Percentiles rank a stretch among this genome's conserved stretches.
Evolutionary conservation across 2,329 filamentous ascomycete genomes (phyloP).

Genomic region (Pleurostoma richardsiae): DNA sequence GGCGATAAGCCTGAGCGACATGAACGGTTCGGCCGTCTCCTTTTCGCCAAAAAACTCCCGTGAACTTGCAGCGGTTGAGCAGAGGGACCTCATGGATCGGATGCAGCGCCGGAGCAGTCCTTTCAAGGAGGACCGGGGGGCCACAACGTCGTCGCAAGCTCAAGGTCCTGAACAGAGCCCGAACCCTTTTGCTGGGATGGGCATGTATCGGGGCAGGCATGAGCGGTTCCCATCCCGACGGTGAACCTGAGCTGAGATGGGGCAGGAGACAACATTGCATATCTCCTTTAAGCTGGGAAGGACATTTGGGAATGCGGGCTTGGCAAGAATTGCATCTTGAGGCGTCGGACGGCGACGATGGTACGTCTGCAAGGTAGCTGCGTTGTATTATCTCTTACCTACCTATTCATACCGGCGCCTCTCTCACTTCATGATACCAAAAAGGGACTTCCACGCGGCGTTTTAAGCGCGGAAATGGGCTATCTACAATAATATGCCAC

Average conservation of each 20-base stretch:
- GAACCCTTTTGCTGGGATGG: slow-evolving; percentile 29
- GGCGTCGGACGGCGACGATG: no score
- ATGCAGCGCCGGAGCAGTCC: slow-evolving; percentile 33
- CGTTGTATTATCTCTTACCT: no score
- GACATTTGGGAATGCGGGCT: not conserved
- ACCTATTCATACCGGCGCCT: no score
- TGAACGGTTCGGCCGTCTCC: slow-evolving; percentile 33
- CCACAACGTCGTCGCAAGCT: slow-evolving; percentile 8
- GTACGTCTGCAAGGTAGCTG: no score
- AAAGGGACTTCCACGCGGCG: no score
- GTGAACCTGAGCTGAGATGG: slow-evolving; percentile 3
- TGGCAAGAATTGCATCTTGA: no score
- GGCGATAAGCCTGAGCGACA: slow-evolving; percentile 57
- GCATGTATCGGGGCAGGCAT: slow-evolving; percentile 26
- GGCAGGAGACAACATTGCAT: no score
- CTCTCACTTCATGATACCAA: no score
- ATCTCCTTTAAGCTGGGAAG: not conserved
- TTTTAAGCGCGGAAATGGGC: no score
- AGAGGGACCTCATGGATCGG: slow-evolving; percentile 29
- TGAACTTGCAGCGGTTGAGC: slow-evolving; percentile 57
- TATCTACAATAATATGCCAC: no score
- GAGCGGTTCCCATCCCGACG: slow-evolving; percentile 34
- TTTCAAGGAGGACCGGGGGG: slow-evolving; percentile 27
- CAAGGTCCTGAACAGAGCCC: slow-evolving; percentile 8
- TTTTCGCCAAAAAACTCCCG: slow-evolving; percentile 53